phyloP scores from a whole-genome alignment of 2,329 filamentous ascomycete genomes.

The Zopfia rhizophila region DNA sequence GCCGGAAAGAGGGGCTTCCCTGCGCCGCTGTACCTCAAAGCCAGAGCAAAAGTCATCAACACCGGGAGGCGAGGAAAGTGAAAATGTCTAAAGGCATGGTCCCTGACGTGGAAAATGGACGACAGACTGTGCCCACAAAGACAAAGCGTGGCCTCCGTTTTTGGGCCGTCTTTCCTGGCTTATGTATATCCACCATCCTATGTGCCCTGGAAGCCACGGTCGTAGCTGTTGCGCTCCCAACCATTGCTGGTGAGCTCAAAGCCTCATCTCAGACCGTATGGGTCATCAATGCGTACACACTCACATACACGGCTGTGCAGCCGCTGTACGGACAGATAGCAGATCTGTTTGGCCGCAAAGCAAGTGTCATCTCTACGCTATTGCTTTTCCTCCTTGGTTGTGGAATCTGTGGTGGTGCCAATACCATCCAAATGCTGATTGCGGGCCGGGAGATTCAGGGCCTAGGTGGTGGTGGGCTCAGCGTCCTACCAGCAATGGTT shows the following conservation, averaged over 20 bases:
- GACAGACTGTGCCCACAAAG: too few species aligned
- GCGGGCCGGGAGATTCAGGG: slow-evolving; percentile 65
- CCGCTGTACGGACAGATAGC: slow-evolving; percentile 24
- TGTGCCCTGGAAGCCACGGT: not conserved
- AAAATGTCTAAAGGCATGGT: too few species aligned
- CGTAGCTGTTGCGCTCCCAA: slow-evolving; percentile 48
- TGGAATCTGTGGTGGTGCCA: slow-evolving; percentile 61
- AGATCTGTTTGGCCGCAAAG: slow-evolving; percentile 58
- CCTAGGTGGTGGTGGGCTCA: slow-evolving; percentile 55
- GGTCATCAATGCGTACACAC: slow-evolving; percentile 48
- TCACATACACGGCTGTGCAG: slow-evolving; percentile 41
- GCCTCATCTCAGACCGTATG: slow-evolving; percentile 54
- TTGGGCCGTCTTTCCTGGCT: slow-evolving; percentile 1
- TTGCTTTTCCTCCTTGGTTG: slow-evolving; percentile 62
- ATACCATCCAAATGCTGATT: slow-evolving; percentile 59
- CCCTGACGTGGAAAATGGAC: too few species aligned
- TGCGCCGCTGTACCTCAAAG: too few species aligned
- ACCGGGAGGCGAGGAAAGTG: too few species aligned
- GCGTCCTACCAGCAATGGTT: slow-evolving; percentile 55
- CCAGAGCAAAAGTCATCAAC: too few species aligned
- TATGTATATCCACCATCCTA: not conserved
- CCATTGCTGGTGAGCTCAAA: slow-evolving; percentile 43
- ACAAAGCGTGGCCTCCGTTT: too few species aligned
- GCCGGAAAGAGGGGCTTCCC: too few species aligned
- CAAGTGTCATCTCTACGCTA: slow-evolving; percentile 38